phyloP scores from a whole-genome alignment of 2,329 filamentous ascomycete genomes.

The Colletotrichum sp. region DNA sequence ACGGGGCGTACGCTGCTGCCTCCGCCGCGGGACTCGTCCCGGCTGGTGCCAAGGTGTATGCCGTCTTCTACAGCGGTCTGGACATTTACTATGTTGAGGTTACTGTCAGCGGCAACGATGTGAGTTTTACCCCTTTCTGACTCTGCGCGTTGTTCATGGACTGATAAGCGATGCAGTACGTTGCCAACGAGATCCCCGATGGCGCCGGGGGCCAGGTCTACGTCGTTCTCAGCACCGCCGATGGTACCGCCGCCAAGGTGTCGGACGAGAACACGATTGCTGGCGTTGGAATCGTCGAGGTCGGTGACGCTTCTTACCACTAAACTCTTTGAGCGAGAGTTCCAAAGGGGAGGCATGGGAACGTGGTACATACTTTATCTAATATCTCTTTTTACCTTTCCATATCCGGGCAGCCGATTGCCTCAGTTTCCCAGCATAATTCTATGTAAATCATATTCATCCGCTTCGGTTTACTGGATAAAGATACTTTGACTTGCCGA shows the following conservation, averaged over 20 bases:
- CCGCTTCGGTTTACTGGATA: not conserved
- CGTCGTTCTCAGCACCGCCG: constrained; percentile 41
- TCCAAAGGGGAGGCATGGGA: not conserved
- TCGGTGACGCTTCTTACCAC: not conserved
- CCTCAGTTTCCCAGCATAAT: not conserved
- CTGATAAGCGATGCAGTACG: constrained; percentile 18
- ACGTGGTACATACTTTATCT: not conserved
- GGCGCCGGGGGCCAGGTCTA: constrained; percentile 44
- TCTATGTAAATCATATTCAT: not conserved
- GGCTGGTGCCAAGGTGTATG: constrained; percentile 27
- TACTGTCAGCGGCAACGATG: constrained; percentile 2
- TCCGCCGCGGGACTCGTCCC: constrained; percentile 12
- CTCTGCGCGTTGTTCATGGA: constrained; percentile 21
- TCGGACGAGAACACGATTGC: constrained; percentile 41
- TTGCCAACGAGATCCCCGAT: constrained; percentile 28
- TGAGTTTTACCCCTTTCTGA: constrained; percentile 22
- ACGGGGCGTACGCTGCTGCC: constrained; percentile 24
- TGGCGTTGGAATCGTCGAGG: constrained; percentile 40
- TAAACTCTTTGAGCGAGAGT: not conserved
- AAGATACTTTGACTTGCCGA: not conserved
- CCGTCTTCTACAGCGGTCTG: constrained; percentile 36
- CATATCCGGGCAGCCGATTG: not conserved
- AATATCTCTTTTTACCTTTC: not conserved
- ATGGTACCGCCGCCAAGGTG: constrained; percentile 31
- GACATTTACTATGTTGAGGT: constrained; percentile 24